phyloP scores from a whole-genome alignment of 2,329 filamentous ascomycete species.

The Hypoxylon sp. region DNA sequence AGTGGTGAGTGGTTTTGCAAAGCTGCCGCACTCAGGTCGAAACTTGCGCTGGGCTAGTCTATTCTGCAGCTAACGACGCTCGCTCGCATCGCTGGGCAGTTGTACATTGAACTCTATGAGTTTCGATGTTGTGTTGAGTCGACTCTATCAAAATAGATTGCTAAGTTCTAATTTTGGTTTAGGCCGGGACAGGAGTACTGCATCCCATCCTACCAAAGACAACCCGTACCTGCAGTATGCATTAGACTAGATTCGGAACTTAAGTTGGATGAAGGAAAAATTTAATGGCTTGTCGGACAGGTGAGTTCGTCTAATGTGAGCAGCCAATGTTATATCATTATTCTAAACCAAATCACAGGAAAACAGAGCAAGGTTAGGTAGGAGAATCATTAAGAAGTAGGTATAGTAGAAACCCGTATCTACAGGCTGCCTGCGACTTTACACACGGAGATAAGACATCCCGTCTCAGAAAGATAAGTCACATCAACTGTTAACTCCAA shows the following conservation, averaged over 20 bases:
- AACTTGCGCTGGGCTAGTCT: conserved; percentile 28
- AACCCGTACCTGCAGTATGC: not conserved
- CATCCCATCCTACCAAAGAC: conserved; percentile 11
- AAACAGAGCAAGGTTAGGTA: not conserved
- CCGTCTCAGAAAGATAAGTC: conserved; percentile 1
- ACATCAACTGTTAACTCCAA: conserved; percentile 16
- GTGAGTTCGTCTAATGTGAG: not conserved
- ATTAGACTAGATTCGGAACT: not conserved
- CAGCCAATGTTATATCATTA: not conserved
- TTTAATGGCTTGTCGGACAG: not conserved
- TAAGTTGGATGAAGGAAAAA: not conserved
- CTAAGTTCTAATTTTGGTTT: not conserved
- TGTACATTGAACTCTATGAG: conserved; percentile 21
- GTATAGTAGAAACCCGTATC: not conserved
- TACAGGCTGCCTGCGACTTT: conserved; percentile 5
- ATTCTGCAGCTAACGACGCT: conserved; percentile 29
- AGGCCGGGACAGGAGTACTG: conserved; percentile 17
- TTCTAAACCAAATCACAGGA: not conserved
- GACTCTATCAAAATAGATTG: conserved; percentile 9
- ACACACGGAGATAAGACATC: conserved; percentile 14
- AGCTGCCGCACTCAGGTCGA: conserved; percentile 20
- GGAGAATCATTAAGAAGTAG: not conserved
- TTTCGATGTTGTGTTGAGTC: not conserved
- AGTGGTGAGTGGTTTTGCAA: conserved; percentile 5
- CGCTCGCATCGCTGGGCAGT: conserved; percentile 8